A percentile compares a stretch with the other conserved stretches of the same genome.
phyloP scores from a whole-genome alignment of 305 asterid genomes.

The Plantago coronopus region DNA sequence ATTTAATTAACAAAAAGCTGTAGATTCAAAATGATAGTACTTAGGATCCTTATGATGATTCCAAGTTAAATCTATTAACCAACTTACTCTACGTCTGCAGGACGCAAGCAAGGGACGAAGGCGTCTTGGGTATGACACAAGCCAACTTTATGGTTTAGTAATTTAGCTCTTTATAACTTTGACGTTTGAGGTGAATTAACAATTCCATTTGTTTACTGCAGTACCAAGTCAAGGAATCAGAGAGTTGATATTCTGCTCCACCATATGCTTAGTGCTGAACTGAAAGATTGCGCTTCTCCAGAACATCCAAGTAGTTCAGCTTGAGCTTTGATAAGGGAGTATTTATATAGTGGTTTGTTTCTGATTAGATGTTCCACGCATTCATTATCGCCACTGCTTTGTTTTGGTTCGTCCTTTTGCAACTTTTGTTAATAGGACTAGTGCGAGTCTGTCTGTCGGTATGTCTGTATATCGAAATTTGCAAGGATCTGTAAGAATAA shows the following conservation, averaged over 20 bases:
- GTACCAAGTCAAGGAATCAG: conserved; percentile 73
- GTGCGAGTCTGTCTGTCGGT: neutral
- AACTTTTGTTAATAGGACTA: neutral
- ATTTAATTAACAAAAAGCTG: no score
- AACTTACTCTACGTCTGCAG: conserved; percentile 34
- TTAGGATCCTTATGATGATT: no score
- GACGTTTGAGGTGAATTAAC: conserved; percentile 18
- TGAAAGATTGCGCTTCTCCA: conserved; percentile 42
- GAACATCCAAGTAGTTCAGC: conserved; percentile 10
- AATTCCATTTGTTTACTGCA: conserved; percentile 32
- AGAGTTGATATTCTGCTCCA: conserved; percentile 91
- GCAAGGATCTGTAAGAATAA: no score
- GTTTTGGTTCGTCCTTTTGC: neutral
- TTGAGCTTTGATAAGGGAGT: neutral
- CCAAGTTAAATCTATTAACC: neutral
- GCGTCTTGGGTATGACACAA: conserved; percentile 67
- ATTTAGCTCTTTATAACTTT: conserved; percentile 4
- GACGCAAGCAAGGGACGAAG: conserved; percentile 40
- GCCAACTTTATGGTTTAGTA: conserved; percentile 12
- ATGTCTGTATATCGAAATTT: no score
- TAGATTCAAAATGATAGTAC: no score
- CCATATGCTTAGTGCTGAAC: conserved; percentile 92
- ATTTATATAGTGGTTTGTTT: neutral
- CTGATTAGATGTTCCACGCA: neutral
- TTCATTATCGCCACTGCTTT: neutral